These are phyloP conservation scores for Hymenoscyphus occultus DNA, from an alignment of 2,329 filamentous ascomycete species.

Conservation along the genomic window DNA sequence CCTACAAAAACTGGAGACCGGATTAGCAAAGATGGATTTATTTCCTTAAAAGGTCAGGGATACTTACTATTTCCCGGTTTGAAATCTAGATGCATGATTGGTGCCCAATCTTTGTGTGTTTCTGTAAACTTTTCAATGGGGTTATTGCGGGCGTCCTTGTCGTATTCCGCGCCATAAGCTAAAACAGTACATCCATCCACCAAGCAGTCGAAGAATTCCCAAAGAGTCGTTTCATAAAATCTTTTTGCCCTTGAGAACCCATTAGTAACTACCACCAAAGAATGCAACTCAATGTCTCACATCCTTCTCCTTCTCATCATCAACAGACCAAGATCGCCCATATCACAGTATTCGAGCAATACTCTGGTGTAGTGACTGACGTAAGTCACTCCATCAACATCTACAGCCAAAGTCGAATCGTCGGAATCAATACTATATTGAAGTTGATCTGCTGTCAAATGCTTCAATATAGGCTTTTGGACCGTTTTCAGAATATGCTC, in stretches of 20 bases:
- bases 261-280: not conserved
- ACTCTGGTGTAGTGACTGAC: not conserved
- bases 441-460: too few relatives aligned
- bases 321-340: not conserved
- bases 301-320: not conserved
- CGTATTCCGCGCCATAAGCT: not conserved
- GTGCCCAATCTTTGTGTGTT: not conserved
- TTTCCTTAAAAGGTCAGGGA: not conserved
- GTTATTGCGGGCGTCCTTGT: conserved; percentile 8
- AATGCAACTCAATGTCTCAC: not conserved
- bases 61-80: not conserved
- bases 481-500: too few relatives aligned
- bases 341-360: not conserved
- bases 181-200: conserved; percentile 5
- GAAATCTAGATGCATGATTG: not conserved
- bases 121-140: not conserved
- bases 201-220: conserved; percentile 9
- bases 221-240: conserved; percentile 8
- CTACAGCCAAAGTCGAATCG: not conserved
- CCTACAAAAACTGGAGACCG: not conserved
- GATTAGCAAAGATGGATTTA: not conserved
- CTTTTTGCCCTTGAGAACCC: not conserved
- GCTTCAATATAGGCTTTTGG: too few relatives aligned
- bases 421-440: too few relatives aligned
- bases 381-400: not conserved